phyloP scores from a whole-genome alignment of 1,139 yeast species.

The Yamadazyma diddensiae region DNA sequence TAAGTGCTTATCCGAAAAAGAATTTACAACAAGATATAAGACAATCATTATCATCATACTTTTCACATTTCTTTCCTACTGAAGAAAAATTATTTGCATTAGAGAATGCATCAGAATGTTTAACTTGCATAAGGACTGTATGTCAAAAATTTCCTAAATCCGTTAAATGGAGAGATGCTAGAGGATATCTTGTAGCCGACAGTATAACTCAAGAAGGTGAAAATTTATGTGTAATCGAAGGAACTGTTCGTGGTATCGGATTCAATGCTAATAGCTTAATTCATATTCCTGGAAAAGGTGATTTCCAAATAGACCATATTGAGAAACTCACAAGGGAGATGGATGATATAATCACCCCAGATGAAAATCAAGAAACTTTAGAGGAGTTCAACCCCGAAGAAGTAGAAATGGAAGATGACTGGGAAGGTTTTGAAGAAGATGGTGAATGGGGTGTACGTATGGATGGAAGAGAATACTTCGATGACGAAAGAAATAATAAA shows the following conservation, averaged over 20 bases:
- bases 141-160: conserved; percentile 88
- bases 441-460: conserved; percentile 54
- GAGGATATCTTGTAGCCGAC: conserved; percentile 87
- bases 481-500: conserved; percentile 29
- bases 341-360: conserved; percentile 38
- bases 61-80: conserved; percentile 86
- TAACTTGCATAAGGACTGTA: conserved; percentile 67
- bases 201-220: conserved; percentile 30
- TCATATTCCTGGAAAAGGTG: conserved; percentile 89
- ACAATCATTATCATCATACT: conserved; percentile 78
- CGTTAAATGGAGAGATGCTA: conserved; percentile 84
- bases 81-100: conserved; percentile 75
- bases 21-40: conserved; percentile 77
- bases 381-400: conserved; percentile 67
- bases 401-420: conserved; percentile 48
- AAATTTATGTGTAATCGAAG: conserved; percentile 59
- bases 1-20: conserved; percentile 63
- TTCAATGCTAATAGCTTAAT: conserved; percentile 73
- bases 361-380: conserved; percentile 58
- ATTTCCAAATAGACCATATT: conserved; percentile 71
- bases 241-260: conserved; percentile 84
- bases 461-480: conserved; percentile 67
- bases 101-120: conserved; percentile 64
- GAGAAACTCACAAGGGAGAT: conserved; percentile 43
- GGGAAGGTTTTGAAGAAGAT: conserved; percentile 38